phyloP scores from a whole-genome alignment of 257 asterid species.

The Eustoma russellianum region DNA sequence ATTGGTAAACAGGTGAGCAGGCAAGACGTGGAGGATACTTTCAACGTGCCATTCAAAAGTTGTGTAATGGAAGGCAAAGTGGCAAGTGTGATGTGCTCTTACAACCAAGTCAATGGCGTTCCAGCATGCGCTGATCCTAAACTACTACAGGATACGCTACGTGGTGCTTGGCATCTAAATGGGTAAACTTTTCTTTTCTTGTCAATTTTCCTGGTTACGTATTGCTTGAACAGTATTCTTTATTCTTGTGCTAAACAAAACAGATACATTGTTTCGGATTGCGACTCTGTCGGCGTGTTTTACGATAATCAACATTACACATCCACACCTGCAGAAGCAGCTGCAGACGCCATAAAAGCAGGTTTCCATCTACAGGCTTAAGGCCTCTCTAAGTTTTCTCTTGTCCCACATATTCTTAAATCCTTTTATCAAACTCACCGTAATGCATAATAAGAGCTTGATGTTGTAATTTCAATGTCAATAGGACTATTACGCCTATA shows the following conservation, averaged over 20 bases:
- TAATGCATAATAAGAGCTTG: no score
- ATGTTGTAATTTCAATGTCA: no score
- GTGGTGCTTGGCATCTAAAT: slow-evolving; percentile 76
- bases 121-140: slow-evolving; percentile 80
- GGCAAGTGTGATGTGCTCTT: slow-evolving; percentile 91
- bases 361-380: slow-evolving; percentile 20
- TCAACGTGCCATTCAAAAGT: slow-evolving; percentile 61
- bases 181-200: slow-evolving; percentile 23
- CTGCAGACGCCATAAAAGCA: slow-evolving; percentile 69
- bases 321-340: slow-evolving; percentile 78
- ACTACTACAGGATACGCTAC: slow-evolving; percentile 48
- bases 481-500: no score
- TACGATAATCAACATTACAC: slow-evolving; percentile 68
- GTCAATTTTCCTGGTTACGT: no score
- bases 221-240: no score
- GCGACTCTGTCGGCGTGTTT: slow-evolving; percentile 74
- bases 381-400: background rate
- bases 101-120: slow-evolving; percentile 80
- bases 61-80: slow-evolving; percentile 79
- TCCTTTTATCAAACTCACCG: no score
- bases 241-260: background rate
- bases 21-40: slow-evolving; percentile 72
- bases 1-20: slow-evolving; percentile 45
- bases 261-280: slow-evolving; percentile 68
- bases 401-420: no score